Evolutionary conservation across 1,284 basidiomycete species (phyloP).

Genomic region (Fomitopsis betulina): DNA sequence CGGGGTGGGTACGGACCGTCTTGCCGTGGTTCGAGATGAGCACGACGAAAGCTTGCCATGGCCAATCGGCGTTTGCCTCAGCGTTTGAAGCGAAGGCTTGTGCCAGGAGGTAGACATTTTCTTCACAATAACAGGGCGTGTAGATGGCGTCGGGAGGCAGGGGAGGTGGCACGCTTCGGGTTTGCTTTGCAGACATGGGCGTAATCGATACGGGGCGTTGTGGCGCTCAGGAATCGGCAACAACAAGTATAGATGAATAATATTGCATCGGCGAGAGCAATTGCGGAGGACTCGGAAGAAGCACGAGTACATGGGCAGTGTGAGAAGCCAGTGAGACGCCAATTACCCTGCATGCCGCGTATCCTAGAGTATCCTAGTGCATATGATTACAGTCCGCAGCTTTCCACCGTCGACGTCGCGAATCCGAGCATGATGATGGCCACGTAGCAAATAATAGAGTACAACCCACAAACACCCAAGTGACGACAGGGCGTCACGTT

Average conservation of each 20-base stretch:
- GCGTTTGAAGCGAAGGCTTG: conserved; percentile 33
- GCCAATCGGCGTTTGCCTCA: conserved; percentile 17
- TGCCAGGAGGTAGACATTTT: conserved; percentile 64
- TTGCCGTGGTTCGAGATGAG: conserved; percentile 64
- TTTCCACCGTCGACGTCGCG: background rate
- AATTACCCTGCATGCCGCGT: conserved; percentile 7
- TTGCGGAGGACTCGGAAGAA: background rate
- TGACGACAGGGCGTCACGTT: conserved; percentile 2
- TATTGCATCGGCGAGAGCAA: background rate
- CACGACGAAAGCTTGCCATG: conserved; percentile 51
- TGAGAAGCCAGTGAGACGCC: background rate
- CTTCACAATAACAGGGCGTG: conserved; percentile 57
- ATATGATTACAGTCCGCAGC: conserved; percentile 6
- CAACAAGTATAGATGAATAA: background rate
- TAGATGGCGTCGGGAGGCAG: conserved; percentile 28
- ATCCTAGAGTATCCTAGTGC: background rate
- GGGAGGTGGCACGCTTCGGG: conserved; percentile 19
- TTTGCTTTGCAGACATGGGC: conserved; percentile 1
- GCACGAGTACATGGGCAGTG: conserved; percentile 2
- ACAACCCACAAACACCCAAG: background rate
- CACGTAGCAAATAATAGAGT: background rate
- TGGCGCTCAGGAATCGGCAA: background rate
- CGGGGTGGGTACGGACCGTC: conserved; percentile 37
- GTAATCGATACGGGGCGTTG: background rate
- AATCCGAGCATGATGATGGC: background rate